Base-by-base conservation (phyloP, 2,329 filamentous ascomycete genomes). In the Bipolaris bicolor region DNA sequence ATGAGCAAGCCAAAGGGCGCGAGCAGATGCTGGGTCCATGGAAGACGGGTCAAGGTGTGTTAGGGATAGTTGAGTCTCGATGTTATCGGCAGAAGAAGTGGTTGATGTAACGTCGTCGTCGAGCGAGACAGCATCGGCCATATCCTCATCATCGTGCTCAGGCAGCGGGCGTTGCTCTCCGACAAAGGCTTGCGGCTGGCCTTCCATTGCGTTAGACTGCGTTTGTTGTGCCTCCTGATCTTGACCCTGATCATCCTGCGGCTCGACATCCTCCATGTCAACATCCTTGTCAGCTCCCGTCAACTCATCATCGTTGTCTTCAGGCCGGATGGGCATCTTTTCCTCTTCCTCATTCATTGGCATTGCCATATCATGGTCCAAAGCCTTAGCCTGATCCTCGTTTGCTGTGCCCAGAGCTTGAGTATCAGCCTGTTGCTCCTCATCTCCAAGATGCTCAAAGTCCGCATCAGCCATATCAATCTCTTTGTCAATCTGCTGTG, bases 381-480 rank as follows among this genome's bases (percentile, higher is more conserved):
- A 84, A 6, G 90, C 88, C 65, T 88, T 88, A 2, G 90, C 90
- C 74, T 97, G 91, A 24, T 99, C 94, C 61, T 96, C 90, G 10
- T 87, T 90, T 5, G 94, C 91, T 37, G 90, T 89, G 33, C 95
- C 96, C 70, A 99, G 84, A 13, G 95, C 95, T 78, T 99, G 95
- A 1, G 92, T 88, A 73, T 97, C 93, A n/a, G 90, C 86, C 52
- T 88, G 84, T 26, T 88, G 86, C 29, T 95, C 85, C 58, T 97
- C 91, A 64, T 97, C 88, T 59, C 90, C 89, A 3, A 98, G 81
- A 77, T 99, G 95, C 78, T 98, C 92, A 71, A 97, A 97, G 71
- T 97, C 92, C n/a, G 86, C 86, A 70, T 89, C 84, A 9, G 85
- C 83, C 82, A 91, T 89, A 60, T 95, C 88, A n/a, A 87, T 82